These are phyloP conservation scores for Vigna reflexopilosa DNA, from an alignment of 306 rosid genomes.

Conservation along the genomic window DNA sequence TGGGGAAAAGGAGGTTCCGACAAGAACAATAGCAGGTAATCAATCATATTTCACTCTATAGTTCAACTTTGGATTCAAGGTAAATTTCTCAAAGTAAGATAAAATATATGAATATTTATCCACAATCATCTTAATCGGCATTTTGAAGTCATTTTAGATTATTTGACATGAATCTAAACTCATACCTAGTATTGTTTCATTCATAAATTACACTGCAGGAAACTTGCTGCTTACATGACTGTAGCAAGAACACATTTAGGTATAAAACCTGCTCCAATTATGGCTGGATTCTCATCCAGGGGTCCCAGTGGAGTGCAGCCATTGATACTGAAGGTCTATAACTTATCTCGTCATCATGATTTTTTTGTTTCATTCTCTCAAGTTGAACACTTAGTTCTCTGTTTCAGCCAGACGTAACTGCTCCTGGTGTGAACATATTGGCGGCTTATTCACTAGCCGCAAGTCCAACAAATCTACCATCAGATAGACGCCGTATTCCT, in stretches of 20 bases:
- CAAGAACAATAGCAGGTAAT: constrained; percentile 55
- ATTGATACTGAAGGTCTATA: constrained; percentile 66
- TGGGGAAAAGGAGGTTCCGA: constrained; percentile 44
- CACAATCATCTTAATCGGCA: neutral
- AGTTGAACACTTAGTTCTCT: neutral
- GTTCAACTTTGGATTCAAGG: neutral
- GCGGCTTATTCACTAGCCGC: constrained; percentile 56
- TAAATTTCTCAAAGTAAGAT: neutral
- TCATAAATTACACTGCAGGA: constrained; percentile 40
- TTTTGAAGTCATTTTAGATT: neutral
- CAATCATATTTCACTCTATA: neutral
- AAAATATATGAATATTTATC: neutral
- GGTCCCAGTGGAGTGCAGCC: constrained; percentile 65
- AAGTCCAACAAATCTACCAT: constrained; percentile 31
- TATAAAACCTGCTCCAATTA: constrained; percentile 60
- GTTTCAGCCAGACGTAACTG: constrained; percentile 75
- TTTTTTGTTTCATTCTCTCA: neutral
- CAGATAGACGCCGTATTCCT: constrained; percentile 53
- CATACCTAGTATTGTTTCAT: neutral
- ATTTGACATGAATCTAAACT: neutral
- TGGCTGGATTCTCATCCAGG: constrained; percentile 76
- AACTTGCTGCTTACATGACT: constrained; percentile 56
- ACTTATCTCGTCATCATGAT: neutral
- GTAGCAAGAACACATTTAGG: constrained; percentile 51
- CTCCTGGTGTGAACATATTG: constrained; percentile 67